Base-by-base conservation (phyloP, 148 eudicot species). In the Talinum fruticosum region DNA sequence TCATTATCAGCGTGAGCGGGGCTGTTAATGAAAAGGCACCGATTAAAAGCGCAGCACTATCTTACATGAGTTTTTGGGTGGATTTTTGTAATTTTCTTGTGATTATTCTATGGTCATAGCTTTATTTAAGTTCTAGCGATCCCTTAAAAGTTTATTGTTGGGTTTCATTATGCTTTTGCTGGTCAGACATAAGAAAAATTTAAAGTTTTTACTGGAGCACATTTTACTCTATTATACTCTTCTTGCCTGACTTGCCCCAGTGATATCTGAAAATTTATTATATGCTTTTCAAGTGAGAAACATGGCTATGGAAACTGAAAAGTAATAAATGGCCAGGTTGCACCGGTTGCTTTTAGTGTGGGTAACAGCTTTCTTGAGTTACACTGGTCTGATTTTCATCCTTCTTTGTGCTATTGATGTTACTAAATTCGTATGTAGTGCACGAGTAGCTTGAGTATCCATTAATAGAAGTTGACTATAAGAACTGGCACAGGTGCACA, bases 401-500 rank as follows among this genome's bases (percentile, higher is more conserved):
- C 54, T 49, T 16, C 0, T 34, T 29, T 29, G 26, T 14, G 24
- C 24, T 69, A 32, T 24, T 47, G 15, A 5, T 14, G 1, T 51
- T 51, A 23, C 23, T 38, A 35, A 18, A 62, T 37, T 38, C 37
- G 3, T 75, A 41, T 38, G 5, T 38, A 26, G 15, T 26, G 29
- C 29, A 18, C 8, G 2, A 32, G 64, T n/a, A 23, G 38, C 18
- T 49, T 33, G 47, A 33, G 24, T 35, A 2, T 49, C 47, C 37
- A 64, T 51, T 49, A 35, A 19, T 47, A 44, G 44, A 71, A 35
- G 54, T 2, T 57, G 57, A 38, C 47, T 24, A 35, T 28, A n/a
- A 70, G 13, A 78, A 29, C 29, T 70, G 28, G 47, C 66, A 21
- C 70, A 75, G 79, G 69, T 14, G 61, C 34, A 36, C 16, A 10